Percentiles rank a stretch among this genome's conserved stretches.
Conservation (phyloP, 2,329 filamentous ascomycete genomes). For the Beauveria scarabaeidicola region DNA sequence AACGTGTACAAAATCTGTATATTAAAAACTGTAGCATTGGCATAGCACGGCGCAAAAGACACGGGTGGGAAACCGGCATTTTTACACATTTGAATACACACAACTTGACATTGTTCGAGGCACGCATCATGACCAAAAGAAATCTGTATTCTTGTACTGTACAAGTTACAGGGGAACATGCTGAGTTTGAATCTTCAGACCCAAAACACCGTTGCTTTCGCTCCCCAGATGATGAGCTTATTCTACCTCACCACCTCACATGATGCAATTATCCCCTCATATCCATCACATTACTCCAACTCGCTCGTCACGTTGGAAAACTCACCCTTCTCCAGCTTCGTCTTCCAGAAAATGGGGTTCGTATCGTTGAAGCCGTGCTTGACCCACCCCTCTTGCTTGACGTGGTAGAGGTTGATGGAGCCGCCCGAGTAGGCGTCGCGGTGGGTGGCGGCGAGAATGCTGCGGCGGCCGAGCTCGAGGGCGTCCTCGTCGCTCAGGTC, state of each 20-base stretch:
- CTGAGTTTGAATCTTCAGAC: not conserved
- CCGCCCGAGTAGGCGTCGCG: conserved; percentile 98
- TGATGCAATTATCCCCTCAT: not conserved
- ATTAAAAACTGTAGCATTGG: not conserved
- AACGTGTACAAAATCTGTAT: not conserved
- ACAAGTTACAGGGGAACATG: conserved; percentile 19
- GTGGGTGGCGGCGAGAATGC: conserved; percentile 93
- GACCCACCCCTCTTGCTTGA: conserved; percentile 98
- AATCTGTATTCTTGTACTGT: conserved; percentile 16
- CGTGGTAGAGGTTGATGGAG: conserved; percentile 97
- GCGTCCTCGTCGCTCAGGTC: conserved; percentile 82
- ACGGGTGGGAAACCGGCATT: not conserved
- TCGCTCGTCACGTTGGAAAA: conserved; percentile 89
- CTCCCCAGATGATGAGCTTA: not conserved
- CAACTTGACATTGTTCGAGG: too few species aligned
- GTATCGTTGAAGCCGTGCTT: conserved; percentile 98
- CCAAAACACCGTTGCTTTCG: not conserved
- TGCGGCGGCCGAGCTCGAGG: conserved; percentile 80
- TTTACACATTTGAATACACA: not conserved
- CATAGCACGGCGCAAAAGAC: conserved; percentile 1
- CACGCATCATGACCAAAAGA: not conserved
- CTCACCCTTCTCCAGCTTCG: conserved; percentile 96
- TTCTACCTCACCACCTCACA: not conserved
- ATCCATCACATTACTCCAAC: conserved; percentile 42
- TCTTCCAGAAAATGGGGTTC: conserved; percentile 99